Conservation (phyloP, 345 rosid species). For the Boechera divaricarpa region DNA sequence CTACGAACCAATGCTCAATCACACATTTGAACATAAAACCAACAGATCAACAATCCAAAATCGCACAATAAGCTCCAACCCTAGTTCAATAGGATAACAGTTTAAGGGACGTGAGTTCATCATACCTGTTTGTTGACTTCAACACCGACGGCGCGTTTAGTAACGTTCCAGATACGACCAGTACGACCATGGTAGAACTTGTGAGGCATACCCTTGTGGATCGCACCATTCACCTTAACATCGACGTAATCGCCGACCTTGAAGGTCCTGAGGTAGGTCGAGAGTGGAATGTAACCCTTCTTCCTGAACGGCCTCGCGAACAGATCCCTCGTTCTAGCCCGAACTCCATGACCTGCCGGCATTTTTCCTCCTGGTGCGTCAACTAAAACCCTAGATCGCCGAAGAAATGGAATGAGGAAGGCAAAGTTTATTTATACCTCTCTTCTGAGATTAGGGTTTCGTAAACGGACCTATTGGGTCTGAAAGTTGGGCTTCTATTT, state of each 20-base stretch:
- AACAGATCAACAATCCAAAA: not conserved
- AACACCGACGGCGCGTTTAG: constrained; percentile 83
- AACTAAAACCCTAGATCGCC: constrained; percentile 29
- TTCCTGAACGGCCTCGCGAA: constrained; percentile 78
- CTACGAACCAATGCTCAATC: not conserved
- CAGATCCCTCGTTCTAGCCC: constrained; percentile 73
- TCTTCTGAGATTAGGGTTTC: constrained; percentile 23
- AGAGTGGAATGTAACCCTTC: constrained; percentile 78
- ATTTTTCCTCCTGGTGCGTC: constrained; percentile 33
- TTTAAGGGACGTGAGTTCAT: not conserved
- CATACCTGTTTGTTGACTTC: constrained; percentile 82
- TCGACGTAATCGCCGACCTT: constrained; percentile 83
- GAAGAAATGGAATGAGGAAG: not conserved
- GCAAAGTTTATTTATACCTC: constrained; percentile 12
- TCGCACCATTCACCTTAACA: constrained; percentile 78
- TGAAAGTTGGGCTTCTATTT: constrained; percentile 1
- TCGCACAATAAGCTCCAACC: not conserved
- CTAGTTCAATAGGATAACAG: not conserved
- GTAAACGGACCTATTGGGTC: constrained; percentile 26
- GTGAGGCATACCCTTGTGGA: constrained; percentile 94
- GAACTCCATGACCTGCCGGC: constrained; percentile 74
- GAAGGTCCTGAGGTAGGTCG: constrained; percentile 70
- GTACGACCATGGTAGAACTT: constrained; percentile 91
- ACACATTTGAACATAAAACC: not conserved
- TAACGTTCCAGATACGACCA: constrained; percentile 83